Evolutionary conservation across 352 stramenopile genomes (phyloP), one percentile per base, ranked within the genome.

Genomic region (Globisporangium radiosum): DNA sequence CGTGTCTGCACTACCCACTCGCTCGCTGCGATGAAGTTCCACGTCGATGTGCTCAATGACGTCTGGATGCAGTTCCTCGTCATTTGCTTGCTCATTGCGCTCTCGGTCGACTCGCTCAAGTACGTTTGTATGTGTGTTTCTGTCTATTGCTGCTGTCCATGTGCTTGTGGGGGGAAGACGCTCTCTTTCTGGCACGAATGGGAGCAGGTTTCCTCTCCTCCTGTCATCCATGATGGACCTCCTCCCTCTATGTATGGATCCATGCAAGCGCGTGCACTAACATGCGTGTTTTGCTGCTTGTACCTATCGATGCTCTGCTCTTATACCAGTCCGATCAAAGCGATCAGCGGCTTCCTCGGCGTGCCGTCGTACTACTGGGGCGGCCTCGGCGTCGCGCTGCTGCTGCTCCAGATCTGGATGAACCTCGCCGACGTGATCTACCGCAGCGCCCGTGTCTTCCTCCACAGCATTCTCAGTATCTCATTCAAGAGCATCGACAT

Each of bases 401-500:
- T 90, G 71, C 69, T 93, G 36, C 69, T 64, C 19, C 53, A 91
- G 53, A 62, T 95, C 15, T 91, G 77, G 62, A 73, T 87, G 66
- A 91, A 95, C 72, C 63, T 85, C 6, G 72, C 77, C 44, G 82
- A 93, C 62, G 82, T 90, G 48, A 78, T 93, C 52, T 95, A 95
- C 71, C 71, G 72, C 59, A 87, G 71, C 48, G 76, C 78, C 45
- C 80, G 85, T 52, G 82, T 98, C 25, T 99, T 99, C 69, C 97
- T 99, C 68, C 93, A 98, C 75, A 98, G 87, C 54, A 97, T 99
- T 58, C 75, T 98, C 52, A 97, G 83, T 42, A 99, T 99, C 57
- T 98, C 98, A 59, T 99, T 99, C 71, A 97, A 96, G 62, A 94
- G 96, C 59, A 93, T 99, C 54, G 94, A 99, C 70, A 81, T 99